phyloP scores from a whole-genome alignment of 768 basidiomycete species.

The Hericium erinaceus region DNA sequence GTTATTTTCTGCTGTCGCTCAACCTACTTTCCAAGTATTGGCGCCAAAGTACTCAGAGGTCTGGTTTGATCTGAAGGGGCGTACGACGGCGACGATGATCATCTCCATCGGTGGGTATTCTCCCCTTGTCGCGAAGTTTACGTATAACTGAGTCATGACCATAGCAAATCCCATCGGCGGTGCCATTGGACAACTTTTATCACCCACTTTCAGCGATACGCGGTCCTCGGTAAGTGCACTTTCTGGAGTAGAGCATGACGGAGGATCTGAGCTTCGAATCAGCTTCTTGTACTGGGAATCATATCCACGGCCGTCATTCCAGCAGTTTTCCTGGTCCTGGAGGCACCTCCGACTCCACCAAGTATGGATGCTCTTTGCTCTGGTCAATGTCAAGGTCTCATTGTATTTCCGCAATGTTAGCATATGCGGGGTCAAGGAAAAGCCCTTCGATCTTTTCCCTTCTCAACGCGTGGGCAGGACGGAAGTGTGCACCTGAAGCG shows the following conservation, averaged over 20 bases:
- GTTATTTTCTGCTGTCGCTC: slow-evolving; percentile 55
- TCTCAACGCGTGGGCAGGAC: slow-evolving; percentile 41
- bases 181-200: slow-evolving; percentile 64
- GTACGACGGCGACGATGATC: slow-evolving; percentile 71
- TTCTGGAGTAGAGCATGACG: not conserved
- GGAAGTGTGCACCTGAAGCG: slow-evolving; percentile 28
- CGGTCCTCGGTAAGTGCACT: slow-evolving; percentile 41
- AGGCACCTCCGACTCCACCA: slow-evolving; percentile 66
- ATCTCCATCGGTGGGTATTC: slow-evolving; percentile 31
- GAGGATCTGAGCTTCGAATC: not conserved
- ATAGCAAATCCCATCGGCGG: slow-evolving; percentile 67
- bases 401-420: slow-evolving; percentile 24
- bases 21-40: slow-evolving; percentile 68
- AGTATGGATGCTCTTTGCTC: slow-evolving; percentile 34
- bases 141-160: not conserved
- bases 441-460: slow-evolving; percentile 46
- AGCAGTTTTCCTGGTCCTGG: slow-evolving; percentile 45
- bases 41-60: slow-evolving; percentile 75
- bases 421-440: slow-evolving; percentile 59
- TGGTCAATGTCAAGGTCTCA: not conserved
- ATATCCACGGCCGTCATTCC: slow-evolving; percentile 57
- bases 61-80: slow-evolving; percentile 71
- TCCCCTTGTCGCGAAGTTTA: not conserved
- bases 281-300: slow-evolving; percentile 68
- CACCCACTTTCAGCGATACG: slow-evolving; percentile 43